Evolutionary conservation across 768 basidiomycete species (phyloP).

Genomic region (Boletus eberwhitei): DNA sequence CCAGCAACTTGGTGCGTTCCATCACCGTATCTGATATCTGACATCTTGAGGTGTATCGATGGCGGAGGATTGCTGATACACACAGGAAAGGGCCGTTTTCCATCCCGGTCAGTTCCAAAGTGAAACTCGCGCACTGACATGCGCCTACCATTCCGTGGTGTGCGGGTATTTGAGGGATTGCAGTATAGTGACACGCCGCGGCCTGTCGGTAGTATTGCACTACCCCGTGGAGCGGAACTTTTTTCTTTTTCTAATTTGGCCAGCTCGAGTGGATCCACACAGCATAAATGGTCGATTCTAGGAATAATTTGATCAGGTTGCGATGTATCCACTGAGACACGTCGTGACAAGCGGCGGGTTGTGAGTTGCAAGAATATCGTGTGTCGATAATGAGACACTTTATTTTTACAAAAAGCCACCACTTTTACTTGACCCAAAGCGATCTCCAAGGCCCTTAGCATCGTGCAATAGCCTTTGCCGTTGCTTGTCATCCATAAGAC

Average conservation of each 20-base stretch:
- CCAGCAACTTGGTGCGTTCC: constrained; percentile 3
- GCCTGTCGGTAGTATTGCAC: constrained; percentile 1
- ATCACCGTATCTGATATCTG: constrained; percentile 5
- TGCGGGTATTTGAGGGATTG: background rate
- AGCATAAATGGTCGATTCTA: background rate
- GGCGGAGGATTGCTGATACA: background rate
- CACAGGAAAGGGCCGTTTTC: background rate
- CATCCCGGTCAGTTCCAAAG: background rate
- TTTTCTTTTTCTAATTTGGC: background rate
- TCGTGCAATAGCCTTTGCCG: constrained; percentile 77
- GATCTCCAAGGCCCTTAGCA: constrained; percentile 73
- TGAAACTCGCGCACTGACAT: constrained; percentile 16
- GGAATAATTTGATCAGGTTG: background rate
- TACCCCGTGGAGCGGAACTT: background rate
- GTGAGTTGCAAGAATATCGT: background rate
- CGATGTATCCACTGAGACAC: constrained; percentile 6
- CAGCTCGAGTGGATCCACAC: background rate
- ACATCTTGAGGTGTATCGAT: constrained; percentile 1
- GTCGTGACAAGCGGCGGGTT: constrained; percentile 3
- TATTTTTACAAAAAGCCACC: constrained; percentile 55
- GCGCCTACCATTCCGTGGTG: background rate
- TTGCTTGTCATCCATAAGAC: constrained; percentile 86
- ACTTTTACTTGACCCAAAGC: constrained; percentile 73
- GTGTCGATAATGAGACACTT: background rate
- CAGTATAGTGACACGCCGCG: background rate